Evolutionary conservation across 2,329 filamentous ascomycete species (phyloP), one percentile per base, ranked within the genome.

Genomic region (Arthroderma sp.): DNA sequence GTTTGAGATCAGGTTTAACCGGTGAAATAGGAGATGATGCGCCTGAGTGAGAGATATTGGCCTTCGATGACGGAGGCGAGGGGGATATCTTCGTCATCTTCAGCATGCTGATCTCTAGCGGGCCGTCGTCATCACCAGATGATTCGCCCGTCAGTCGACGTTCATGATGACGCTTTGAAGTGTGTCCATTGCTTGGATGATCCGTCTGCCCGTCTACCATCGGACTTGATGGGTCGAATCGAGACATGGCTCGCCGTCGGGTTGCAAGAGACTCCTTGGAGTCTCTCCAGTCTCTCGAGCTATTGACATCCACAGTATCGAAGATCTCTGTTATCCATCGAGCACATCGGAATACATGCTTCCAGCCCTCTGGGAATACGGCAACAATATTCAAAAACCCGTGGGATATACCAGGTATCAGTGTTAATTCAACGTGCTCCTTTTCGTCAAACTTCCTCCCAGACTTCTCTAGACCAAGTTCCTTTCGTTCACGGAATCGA

Each of bases 301-400:
- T 0, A 66, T 71, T 51, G n/a, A 80, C 76, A 2, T 76, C 73
- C 13, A 63, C 81, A 37, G 71, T 76, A 57, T 73, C 72, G 54
- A 95, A 91, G 0, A 90, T 79, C 28, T 90, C 84, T 51, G 85
- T 79, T 63, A 96, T 90, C 91, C 91, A 97, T 15, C 78, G 74
- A 0, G 83, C 85, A 61, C 87, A 88, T 35, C 86, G 81, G 62
- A 86, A 82, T 64, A 97, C 87, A 67, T 94, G 85, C 65, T 85
- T 86, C 88, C 90, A 95, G 0, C 88, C 91, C 7, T 93, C 88
- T 0, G 90, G 90, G 64, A 94, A 98, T 2, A 96, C 77, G 0
- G 82, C 79, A 0, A 89, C 88, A 67, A 98, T 95, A 67, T 96
- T 91, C 64, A 96, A 74, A 71, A 98, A 98, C 0, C 93, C 93